Base-by-base conservation (phyloP, 1,139 yeast genomes). In the Scheffersomyces illinoinensis region DNA sequence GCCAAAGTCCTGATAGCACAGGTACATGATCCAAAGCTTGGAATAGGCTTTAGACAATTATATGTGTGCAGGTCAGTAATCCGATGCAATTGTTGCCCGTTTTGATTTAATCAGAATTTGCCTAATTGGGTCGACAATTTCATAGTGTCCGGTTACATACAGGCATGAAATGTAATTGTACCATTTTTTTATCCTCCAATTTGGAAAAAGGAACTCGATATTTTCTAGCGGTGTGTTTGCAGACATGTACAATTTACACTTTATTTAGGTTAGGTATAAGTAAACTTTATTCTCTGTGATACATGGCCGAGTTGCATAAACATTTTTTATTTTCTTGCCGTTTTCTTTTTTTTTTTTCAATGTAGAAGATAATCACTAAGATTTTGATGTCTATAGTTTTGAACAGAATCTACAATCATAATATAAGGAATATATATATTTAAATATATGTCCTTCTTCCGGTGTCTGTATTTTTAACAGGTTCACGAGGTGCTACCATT, bases 41-140 rank as follows among this genome's bases (percentile, higher is more conserved):
- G n/a, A 48, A 48, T 48, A 48, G 51, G 51, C 51, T 48, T 48
- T 48, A 48, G 51, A 48, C 51, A 48, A 48, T 48, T 20, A 24
- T 17, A 24, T 48, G 24, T 48, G 51, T 48, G 51, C 51, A 48
- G 51, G 12, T 26, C 51, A 33, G 43, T 33, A 33, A 33, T 33
- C 43, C 43, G 43, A 33, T 33, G 43, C 43, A 33, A 33, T 33
- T 33, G 43, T 33, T 33, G 43, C 43, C 43, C 43, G 43, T 33
- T 33, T 33, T 33, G 43, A 33, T 33, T 33, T 33, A 33, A 33
- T 10, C 43, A 33, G 17, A 20, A 20, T 48, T 39, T 43, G 23
- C 59, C 56, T 50, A 55, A 53, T 48, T 24, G 46, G 58, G 59
- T 50, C 43, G 47, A 24, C 53, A 58, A 58, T 58, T 58, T 56